Base-by-base conservation (phyloP, 2,329 filamentous ascomycete genomes). In the Exserohilum rostratum region DNA sequence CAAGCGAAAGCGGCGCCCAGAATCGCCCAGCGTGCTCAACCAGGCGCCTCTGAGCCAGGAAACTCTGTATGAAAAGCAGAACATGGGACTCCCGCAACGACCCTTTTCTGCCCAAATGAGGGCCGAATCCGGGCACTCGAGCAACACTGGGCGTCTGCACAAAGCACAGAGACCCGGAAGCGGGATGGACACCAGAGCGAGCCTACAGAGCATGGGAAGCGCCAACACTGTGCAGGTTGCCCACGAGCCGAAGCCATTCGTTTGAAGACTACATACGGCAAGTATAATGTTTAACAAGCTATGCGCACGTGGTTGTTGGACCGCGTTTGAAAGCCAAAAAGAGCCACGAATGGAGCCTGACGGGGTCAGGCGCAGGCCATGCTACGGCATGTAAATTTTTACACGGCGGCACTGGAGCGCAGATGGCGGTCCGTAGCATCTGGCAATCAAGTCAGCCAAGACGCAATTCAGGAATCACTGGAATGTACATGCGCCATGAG, bases 211-310 rank as follows among this genome's bases (percentile, higher is more conserved):
- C 33, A 40, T 58, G 15, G 50, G 48, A 27, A 67, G 66, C 48
- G 57, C 47, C 40, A 60, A 57, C 44, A 67, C 54, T 33, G 47
- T 53, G 5, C 51, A 53, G 2, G 45, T 47, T 7, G 45, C 55
- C 3, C 66, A 68, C 18, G 64, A 68, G 39, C 66, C 66, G 17
- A 62, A 66, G 50, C 64, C 46, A 7, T 65, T 68, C 40, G 64
- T 68, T 3, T 68, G 61, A 66, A 27, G 20, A 30, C n/a, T n/a
- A n/a, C n/a, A n/a, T n/a, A n/a, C n/a, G 10, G 1, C 38, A 34
- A 20, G 22, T 1, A 17, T 33, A 17, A 25, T 22, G 17, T 37
- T 39, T 29, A 5, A 27, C 20, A 46, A 3, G 13, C 13, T n/a
- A 38, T n/a, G 27, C 25, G 15, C 25, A n/a, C 7, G 29, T 10